These are phyloP conservation scores for Sphaerulina musiva DNA, from an alignment of 2,329 filamentous ascomycete genomes.

Conservation along the genomic window DNA sequence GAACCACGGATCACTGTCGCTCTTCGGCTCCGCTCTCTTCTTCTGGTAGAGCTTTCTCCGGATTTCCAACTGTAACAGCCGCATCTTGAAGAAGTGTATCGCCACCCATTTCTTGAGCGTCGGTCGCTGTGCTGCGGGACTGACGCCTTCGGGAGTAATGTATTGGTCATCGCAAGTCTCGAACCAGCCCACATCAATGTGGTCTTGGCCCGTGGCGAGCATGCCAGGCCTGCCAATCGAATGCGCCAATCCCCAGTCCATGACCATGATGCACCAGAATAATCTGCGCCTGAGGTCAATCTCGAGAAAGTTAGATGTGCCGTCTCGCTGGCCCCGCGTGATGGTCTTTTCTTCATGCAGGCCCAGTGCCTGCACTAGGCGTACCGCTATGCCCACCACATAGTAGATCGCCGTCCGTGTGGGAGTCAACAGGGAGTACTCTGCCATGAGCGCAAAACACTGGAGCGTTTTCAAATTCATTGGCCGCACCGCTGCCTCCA, in stretches of 20 bases:
- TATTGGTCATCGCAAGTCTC: slow-evolving; percentile 72
- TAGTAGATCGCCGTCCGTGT: slow-evolving; percentile 91
- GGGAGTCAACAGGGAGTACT: slow-evolving; percentile 87
- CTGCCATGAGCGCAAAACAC: slow-evolving; percentile 77
- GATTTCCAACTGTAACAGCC: slow-evolving; percentile 80
- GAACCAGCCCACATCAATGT: slow-evolving; percentile 81
- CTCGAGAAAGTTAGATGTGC: slow-evolving; percentile 61
- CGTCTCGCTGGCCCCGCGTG: slow-evolving; percentile 53
- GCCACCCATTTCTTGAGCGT: slow-evolving; percentile 81
- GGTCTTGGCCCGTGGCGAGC: slow-evolving; percentile 73
- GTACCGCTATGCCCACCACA: slow-evolving; percentile 78
- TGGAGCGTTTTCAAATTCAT: slow-evolving; percentile 88
- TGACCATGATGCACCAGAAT: slow-evolving; percentile 79
- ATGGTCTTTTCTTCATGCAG: slow-evolving; percentile 87
- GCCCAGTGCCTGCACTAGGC: slow-evolving; percentile 82
- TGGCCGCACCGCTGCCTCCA: slow-evolving; percentile 75
- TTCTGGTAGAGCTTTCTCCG: slow-evolving; percentile 78
- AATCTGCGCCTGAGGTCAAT: slow-evolving; percentile 84
- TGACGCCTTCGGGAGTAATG: slow-evolving; percentile 71
- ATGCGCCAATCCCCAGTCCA: slow-evolving; percentile 84
- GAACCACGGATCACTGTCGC: slow-evolving; percentile 85
- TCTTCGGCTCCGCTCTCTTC: slow-evolving; percentile 67
- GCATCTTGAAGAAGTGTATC: slow-evolving; percentile 91
- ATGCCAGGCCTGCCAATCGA: slow-evolving; percentile 80
- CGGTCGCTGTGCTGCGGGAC: slow-evolving; percentile 55